Evolutionary conservation across 306 rosid species (phyloP).

Genomic region (Rosa persica): DNA sequence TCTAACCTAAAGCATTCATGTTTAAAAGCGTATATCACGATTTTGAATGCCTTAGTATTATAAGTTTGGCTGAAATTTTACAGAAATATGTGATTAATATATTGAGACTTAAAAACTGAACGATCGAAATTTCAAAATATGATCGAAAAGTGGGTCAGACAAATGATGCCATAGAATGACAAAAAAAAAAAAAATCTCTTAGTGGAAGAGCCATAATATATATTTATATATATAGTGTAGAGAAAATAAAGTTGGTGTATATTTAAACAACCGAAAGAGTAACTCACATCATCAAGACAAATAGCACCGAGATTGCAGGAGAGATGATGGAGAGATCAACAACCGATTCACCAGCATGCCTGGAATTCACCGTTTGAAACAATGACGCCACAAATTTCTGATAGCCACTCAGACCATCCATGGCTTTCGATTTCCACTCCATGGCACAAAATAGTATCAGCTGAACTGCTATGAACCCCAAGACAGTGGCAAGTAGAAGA

Average conservation of each 20-base stretch:
- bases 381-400: conserved; percentile 49
- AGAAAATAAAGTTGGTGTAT: not conserved
- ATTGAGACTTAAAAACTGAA: no score
- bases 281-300: conserved; percentile 68
- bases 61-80: no score
- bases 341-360: conserved; percentile 65
- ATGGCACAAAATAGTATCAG: conserved; percentile 43
- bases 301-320: conserved; percentile 60
- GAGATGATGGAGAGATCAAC: conserved; percentile 64
- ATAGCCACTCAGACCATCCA: conserved; percentile 56
- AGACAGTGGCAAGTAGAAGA: conserved; percentile 38
- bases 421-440: conserved; percentile 59
- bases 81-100: no score
- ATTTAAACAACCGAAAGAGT: not conserved
- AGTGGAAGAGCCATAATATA: no score
- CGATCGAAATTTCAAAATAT: no score
- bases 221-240: no score
- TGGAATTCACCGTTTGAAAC: conserved; percentile 52
- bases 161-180: no score
- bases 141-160: no score
- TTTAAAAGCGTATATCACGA: no score
- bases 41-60: no score
- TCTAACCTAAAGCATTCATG: no score
- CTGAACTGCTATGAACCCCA: conserved; percentile 44
- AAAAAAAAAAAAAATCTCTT: no score